Evolutionary conservation across 1,284 basidiomycete species (phyloP), one percentile per base, ranked within the genome.

Genomic region (Boletus nobilissimus): DNA sequence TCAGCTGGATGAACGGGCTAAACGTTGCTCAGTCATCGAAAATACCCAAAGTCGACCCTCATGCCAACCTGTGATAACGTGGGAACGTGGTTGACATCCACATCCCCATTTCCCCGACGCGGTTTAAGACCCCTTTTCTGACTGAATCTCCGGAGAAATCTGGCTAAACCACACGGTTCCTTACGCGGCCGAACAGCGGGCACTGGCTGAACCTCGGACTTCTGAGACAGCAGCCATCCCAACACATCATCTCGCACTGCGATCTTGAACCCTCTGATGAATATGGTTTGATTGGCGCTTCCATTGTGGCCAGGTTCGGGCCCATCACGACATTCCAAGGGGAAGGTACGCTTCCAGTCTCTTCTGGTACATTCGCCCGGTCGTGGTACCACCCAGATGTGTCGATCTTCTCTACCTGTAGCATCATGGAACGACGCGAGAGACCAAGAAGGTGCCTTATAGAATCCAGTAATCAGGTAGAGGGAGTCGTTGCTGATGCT

Each of bases 1-100:
- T 80, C 76, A 3, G 69, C 73, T 3, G 75, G 74, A 36, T 80
- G 79, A 39, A 77, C 77, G 1, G 78, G 78, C 79, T 80, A 22
- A 65, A 22, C 1, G 22, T 34, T 26, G 14, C 5, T 70, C 29
- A 43, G 66, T 34, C 22, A 60, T 43, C 2, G 29, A 29, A n/a
- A 14, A 29, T 18, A 19, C 32, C n/a, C 43, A 19, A 48, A 32
- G 29, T 7, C 14, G 18, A 46, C 3, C 11, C n/a, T 38, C 34
- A 39, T 5, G 22, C 74, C 2, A 24, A 77, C 76, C 40, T 72
- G 75, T 5, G 60, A 64, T n/a, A 77, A 22, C 1, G 1, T 0
- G 3, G 76, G 75, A 65, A 65, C 51, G 5, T 36, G 51, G 3
- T 48, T 6, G 3, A 69, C 34, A 16, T 48, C 40, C 18, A 36